A percentile compares a stretch with the other conserved stretches of the same genome.
Conservation (phyloP, 345 rosid species). For the Litchi chinensis region DNA sequence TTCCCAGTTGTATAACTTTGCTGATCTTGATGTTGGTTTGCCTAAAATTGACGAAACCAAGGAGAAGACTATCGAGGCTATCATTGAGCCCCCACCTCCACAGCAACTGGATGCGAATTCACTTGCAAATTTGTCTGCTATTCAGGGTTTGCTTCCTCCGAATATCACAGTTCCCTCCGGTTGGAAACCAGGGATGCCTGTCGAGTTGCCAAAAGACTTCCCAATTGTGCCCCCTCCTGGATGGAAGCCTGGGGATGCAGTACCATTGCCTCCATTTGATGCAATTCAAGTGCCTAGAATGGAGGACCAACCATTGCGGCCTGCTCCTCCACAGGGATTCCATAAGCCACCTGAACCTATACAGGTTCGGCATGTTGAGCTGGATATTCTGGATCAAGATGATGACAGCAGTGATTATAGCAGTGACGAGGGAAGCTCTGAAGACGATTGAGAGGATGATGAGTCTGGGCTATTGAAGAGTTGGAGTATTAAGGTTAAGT, state of each 20-base stretch:
- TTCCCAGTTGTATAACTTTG: constrained; percentile 79
- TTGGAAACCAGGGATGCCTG: constrained; percentile 98
- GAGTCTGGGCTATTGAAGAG: background rate
- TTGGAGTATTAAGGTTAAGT: constrained; percentile 1
- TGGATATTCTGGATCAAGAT: constrained; percentile 54
- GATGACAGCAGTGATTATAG: constrained; percentile 8
- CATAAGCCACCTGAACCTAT: constrained; percentile 68
- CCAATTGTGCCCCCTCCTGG: constrained; percentile 78
- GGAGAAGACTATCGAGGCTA: constrained; percentile 67
- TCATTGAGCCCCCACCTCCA: constrained; percentile 59
- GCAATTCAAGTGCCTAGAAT: constrained; percentile 52
- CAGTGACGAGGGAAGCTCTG: constrained; percentile 38
- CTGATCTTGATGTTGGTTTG: constrained; percentile 87
- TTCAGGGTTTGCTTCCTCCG: constrained; percentile 64
- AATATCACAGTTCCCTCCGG: constrained; percentile 73
- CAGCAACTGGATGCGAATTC: constrained; percentile 40
- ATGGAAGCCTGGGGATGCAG: constrained; percentile 91
- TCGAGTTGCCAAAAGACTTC: constrained; percentile 69
- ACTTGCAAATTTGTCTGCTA: constrained; percentile 44
- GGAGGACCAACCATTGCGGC: constrained; percentile 47
- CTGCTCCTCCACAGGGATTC: constrained; percentile 56
- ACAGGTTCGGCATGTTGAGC: constrained; percentile 82
- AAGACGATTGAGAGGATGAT: constrained; percentile 24
- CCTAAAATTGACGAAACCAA: constrained; percentile 55
- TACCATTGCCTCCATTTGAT: constrained; percentile 72